Evolutionary conservation across 257 asterid genomes (phyloP).

Genomic region (Gentiana dahurica): DNA sequence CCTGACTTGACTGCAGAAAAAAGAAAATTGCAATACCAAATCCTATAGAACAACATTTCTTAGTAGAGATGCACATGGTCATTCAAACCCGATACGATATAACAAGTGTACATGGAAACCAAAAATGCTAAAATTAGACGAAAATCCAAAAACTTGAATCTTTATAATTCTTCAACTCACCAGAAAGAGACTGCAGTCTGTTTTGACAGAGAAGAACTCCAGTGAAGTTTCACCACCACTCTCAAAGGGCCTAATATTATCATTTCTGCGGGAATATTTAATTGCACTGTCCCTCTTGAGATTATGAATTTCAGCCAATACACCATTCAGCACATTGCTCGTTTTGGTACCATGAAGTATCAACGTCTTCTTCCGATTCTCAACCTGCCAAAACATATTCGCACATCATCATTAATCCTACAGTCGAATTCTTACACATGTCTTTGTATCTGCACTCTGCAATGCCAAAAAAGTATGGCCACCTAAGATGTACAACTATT

Average conservation of each 20-base stretch:
- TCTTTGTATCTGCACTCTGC: too few species aligned
- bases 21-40: too few species aligned
- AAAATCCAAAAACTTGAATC: not conserved
- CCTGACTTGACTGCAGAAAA: too few species aligned
- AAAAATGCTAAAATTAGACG: not conserved
- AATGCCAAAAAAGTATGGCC: too few species aligned
- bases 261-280: slow-evolving; percentile 47
- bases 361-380: slow-evolving; percentile 83
- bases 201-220: slow-evolving; percentile 76
- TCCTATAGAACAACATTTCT: too few species aligned
- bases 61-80: too few species aligned
- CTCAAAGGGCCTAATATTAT: slow-evolving; percentile 45
- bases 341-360: slow-evolving; percentile 87
- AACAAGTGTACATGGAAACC: too few species aligned
- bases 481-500: too few species aligned
- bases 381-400: slow-evolving; percentile 41
- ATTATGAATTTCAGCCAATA: slow-evolving; percentile 69
- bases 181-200: slow-evolving; percentile 91
- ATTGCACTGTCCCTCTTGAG: slow-evolving; percentile 65
- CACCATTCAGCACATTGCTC: slow-evolving; percentile 61
- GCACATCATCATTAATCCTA: not conserved
- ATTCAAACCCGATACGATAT: too few species aligned
- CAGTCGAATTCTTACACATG: too few species aligned
- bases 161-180: slow-evolving; percentile 22
- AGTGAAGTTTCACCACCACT: slow-evolving; percentile 78